Conservation (phyloP, 1,284 basidiomycete genomes). For the Phellopilus nigrolimitatus region DNA sequence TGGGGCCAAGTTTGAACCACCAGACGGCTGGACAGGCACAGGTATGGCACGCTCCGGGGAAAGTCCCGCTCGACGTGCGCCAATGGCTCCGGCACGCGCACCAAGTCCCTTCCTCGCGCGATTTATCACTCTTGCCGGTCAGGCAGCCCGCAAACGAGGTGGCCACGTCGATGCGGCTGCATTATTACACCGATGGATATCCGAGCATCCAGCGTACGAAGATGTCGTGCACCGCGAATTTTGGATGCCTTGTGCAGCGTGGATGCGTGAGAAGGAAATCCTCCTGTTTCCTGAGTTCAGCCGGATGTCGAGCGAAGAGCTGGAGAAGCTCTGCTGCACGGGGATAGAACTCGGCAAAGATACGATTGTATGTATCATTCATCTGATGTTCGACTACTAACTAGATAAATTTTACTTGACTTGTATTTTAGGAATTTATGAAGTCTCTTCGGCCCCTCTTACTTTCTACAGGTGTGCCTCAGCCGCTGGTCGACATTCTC, state of each 20-base stretch:
- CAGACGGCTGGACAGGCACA: slow-evolving; percentile 12
- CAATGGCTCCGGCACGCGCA: slow-evolving; percentile 24
- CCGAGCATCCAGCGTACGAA: slow-evolving; percentile 48
- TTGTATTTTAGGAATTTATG: slow-evolving; percentile 48
- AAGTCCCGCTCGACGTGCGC: neutral
- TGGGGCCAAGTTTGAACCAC: slow-evolving; percentile 13
- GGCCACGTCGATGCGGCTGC: slow-evolving; percentile 56
- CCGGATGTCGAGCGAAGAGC: slow-evolving; percentile 29
- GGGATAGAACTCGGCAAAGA: slow-evolving; percentile 36
- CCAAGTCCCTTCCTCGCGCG: slow-evolving; percentile 49
- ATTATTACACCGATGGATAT: slow-evolving; percentile 49
- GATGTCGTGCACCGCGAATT: slow-evolving; percentile 49
- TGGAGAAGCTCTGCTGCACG: slow-evolving; percentile 23
- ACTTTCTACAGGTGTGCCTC: slow-evolving; percentile 53
- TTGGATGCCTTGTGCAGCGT: slow-evolving; percentile 55
- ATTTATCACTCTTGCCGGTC: slow-evolving; percentile 50
- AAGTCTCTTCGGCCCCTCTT: slow-evolving; percentile 61
- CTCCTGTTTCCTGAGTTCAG: slow-evolving; percentile 28
- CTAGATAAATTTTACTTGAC: neutral
- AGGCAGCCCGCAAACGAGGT: slow-evolving; percentile 51
- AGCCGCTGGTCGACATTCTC: slow-evolving; percentile 46
- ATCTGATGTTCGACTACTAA: slow-evolving; percentile 13
- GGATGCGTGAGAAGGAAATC: slow-evolving; percentile 27
- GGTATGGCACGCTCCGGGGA: slow-evolving; percentile 12
- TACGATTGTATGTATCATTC: slow-evolving; percentile 30